Base-by-base conservation (phyloP, 192 early-diverging fungal genomes). In the Backusella morwellensis region DNA sequence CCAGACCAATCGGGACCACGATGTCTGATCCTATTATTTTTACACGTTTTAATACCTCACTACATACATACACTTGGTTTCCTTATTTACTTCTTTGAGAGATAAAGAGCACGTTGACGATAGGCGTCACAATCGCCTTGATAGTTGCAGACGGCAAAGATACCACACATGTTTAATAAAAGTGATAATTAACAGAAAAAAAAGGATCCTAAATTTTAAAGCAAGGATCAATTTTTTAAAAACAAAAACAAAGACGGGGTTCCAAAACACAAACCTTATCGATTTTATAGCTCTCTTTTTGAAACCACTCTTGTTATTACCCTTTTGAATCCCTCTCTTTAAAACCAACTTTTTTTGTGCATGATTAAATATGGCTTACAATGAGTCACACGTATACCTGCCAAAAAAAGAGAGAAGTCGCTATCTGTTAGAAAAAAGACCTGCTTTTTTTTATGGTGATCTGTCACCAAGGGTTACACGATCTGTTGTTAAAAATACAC, bases 1-100 rank as follows among this genome's bases (percentile, higher is more conserved):
- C 98, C 98, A 76, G 91, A 93, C 98, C 98, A 99, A 84, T 99
- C 97, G n/a, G 98, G 98, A 47, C 98, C 98, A 83, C 98, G 94
- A 82, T 99, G 98, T 78, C 98, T 91, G 63, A 99, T 84, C 81
- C 94, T 95, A 71, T 68, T 32, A 56, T 23, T 56, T 63, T 70
- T n/a, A 17, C 17, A 69, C 35, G 32, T 42, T 5, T 32, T 36
- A 44, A 44, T 44, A 44, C 14, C 42, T 40, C 32, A 32, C 32
- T 32, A 32, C 3, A 34, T 52, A 12, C 40, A 26, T 17, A 7
- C 5, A 19, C 7, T 68, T 68, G 0, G 35, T 35, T 59, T 19
- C 21, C 21, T 21, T 44, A 29, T 19, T 23, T 89, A 96, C 93
- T 92, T 92, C 83, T 95, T 95, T 66, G 96, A 95, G 54, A 98